Conservation (phyloP, 2,329 filamentous ascomycete species). For the Leptographium galeiforme region DNA sequence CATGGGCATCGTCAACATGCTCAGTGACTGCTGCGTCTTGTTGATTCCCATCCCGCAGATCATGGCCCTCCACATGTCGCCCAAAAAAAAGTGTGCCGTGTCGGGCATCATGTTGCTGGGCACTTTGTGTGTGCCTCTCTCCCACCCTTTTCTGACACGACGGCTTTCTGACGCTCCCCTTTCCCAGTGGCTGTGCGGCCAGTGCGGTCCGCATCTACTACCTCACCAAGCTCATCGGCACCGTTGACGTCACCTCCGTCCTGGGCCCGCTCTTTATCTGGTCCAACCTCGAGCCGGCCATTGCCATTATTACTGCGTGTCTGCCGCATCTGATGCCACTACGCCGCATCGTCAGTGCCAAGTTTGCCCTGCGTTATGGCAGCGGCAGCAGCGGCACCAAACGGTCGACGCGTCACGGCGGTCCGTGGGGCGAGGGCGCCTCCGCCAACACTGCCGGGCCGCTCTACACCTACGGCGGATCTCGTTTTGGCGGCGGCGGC, state of each 20-base stretch:
- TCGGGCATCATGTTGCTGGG: constrained; percentile 32
- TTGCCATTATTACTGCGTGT: constrained; percentile 29
- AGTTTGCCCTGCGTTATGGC: no score
- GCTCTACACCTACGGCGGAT: neutral
- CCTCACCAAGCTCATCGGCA: constrained; percentile 7
- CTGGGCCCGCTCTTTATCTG: constrained; percentile 19
- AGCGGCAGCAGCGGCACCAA: neutral
- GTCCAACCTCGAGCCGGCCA: constrained; percentile 18
- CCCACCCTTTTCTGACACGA: neutral
- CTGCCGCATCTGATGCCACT: constrained; percentile 27
- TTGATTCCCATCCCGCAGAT: constrained; percentile 28
- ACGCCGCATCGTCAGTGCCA: neutral
- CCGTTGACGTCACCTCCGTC: constrained; percentile 8
- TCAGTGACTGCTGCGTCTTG: constrained; percentile 19
- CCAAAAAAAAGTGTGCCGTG: constrained; percentile 30
- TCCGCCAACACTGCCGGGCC: neutral
- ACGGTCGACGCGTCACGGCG: no score
- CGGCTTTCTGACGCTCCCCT: neutral
- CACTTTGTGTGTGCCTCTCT: constrained; percentile 14
- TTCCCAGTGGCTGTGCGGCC: constrained; percentile 16
- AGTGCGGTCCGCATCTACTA: constrained; percentile 11
- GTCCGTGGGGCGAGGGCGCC: neutral
- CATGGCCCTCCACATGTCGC: constrained; percentile 23
- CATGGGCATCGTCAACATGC: constrained; percentile 15
- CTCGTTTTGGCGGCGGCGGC: neutral